Evolutionary conservation across 257 asterid genomes (phyloP).

Genomic region (Solanum etuberosum): DNA sequence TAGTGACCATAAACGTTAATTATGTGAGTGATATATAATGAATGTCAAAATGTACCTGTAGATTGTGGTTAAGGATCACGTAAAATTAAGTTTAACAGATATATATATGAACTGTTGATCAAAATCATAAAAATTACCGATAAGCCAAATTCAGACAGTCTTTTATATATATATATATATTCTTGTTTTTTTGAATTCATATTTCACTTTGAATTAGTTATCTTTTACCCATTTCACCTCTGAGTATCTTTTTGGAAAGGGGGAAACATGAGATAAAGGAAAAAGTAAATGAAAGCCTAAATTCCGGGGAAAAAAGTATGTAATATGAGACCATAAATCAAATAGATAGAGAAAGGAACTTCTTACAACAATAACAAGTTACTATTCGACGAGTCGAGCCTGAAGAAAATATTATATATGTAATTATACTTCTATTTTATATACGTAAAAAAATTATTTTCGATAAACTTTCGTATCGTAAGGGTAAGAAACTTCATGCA

Average conservation of each 20-base stretch:
- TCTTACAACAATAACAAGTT: not conserved
- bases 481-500: not conserved
- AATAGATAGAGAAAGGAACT: not conserved
- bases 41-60: too few species aligned
- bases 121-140: too few species aligned
- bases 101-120: too few species aligned
- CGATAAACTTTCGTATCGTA: not conserved
- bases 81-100: too few species aligned
- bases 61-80: too few species aligned
- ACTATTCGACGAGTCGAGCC: too few species aligned
- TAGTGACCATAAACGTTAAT: not conserved
- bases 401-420: not conserved
- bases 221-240: not conserved
- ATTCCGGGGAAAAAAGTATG: not conserved
- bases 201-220: not conserved
- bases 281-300: not conserved
- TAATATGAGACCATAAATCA: not conserved
- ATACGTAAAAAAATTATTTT: rapidly evolving
- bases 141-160: too few species aligned
- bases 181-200: not conserved
- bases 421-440: rapidly evolving
- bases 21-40: not conserved
- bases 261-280: not conserved
- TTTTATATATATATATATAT: too few species aligned
- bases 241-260: not conserved